Conservation (phyloP, 441 rosid genomes). For the Biscutella laevigata region DNA sequence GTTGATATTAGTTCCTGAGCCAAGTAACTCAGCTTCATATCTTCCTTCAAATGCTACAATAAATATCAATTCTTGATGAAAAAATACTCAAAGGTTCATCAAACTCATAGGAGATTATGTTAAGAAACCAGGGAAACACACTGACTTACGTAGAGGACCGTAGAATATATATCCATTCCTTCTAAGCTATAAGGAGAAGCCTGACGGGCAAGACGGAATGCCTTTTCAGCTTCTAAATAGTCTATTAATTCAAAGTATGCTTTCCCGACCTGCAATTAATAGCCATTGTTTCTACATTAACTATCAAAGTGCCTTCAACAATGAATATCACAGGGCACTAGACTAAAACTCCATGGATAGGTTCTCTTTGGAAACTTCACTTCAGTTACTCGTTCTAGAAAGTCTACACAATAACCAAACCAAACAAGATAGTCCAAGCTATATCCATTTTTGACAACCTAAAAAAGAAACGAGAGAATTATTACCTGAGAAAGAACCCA, state of each 20-base stretch:
- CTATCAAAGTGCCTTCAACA: too few relatives aligned
- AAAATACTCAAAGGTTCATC: constrained; percentile 2
- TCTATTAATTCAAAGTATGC: constrained; percentile 81
- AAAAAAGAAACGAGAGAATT: constrained; percentile 14
- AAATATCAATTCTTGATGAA: constrained; percentile 14
- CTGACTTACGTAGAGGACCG: constrained; percentile 93
- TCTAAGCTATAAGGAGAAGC: constrained; percentile 83
- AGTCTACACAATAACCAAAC: background rate
- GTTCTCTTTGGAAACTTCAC: background rate
- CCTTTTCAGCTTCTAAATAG: constrained; percentile 84
- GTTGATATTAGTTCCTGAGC: constrained; percentile 86
- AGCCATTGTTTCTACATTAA: too few relatives aligned
- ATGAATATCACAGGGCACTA: constrained; percentile 1
- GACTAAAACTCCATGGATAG: constrained; percentile 1
- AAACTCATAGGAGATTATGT: constrained; percentile 8
- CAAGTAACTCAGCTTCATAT: constrained; percentile 90
- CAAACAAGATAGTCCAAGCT: constrained; percentile 1
- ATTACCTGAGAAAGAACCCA: constrained; percentile 97
- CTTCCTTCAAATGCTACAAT: constrained; percentile 94
- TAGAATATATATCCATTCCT: constrained; percentile 92
- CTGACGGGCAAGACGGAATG: constrained; percentile 72
- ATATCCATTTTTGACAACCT: constrained; percentile 11
- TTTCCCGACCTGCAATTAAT: constrained; percentile 71
- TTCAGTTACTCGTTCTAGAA: background rate
- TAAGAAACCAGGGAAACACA: background rate